phyloP scores from a whole-genome alignment of 2,329 filamentous ascomycete species.

The Fusarium graminum region DNA sequence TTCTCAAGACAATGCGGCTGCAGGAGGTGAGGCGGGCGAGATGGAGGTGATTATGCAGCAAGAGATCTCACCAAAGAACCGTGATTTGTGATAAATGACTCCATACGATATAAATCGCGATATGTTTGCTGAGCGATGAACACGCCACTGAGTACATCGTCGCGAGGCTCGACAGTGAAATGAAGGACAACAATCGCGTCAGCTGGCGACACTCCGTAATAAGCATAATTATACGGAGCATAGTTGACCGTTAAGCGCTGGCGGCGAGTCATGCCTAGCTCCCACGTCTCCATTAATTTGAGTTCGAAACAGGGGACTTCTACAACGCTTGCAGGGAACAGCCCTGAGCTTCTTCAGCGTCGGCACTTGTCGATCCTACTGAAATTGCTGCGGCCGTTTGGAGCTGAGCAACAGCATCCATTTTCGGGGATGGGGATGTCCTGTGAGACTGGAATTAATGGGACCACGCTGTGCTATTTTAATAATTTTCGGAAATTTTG shows the following conservation, averaged over 20 bases:
- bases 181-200: not conserved
- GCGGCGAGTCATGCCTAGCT: conserved; percentile 15
- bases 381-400: conserved; percentile 18
- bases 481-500: not conserved
- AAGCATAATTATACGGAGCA: too few relatives aligned
- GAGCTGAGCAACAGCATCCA: conserved; percentile 2
- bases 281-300: conserved; percentile 6
- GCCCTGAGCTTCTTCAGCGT: not conserved
- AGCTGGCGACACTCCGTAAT: not conserved
- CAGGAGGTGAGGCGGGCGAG: conserved; percentile 7
- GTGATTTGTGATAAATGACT: not conserved
- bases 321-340: not conserved
- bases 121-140: conserved; percentile 1
- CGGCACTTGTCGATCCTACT: conserved; percentile 26
- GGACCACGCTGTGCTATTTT: not conserved
- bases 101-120: not conserved
- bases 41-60: not conserved
- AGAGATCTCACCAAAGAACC: not conserved
- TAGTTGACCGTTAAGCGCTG: not conserved
- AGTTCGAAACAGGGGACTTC: conserved; percentile 4
- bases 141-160: not conserved
- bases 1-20: not conserved
- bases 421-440: not conserved
- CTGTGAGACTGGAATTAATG: not conserved
- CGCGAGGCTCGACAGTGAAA: too few relatives aligned